A percentile compares a stretch with the other conserved stretches of the same genome.
Conservation (phyloP, 331 rosid genomes). For the Cydonia oblonga region DNA sequence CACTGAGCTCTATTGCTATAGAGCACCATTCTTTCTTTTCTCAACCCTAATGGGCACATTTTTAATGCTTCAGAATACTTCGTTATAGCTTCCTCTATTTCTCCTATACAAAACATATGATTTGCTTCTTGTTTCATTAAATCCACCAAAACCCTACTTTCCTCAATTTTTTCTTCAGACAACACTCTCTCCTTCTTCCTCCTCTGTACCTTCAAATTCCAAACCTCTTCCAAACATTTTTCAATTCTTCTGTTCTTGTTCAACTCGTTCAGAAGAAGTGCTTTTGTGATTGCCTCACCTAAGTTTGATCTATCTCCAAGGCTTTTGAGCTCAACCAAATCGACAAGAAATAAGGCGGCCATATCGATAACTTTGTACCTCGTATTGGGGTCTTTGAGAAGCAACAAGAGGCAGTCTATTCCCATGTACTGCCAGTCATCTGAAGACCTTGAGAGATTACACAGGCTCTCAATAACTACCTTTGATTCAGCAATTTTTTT, state of each 20-base stretch:
- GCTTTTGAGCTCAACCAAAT: slow-evolving; percentile 47
- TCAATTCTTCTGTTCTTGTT: slow-evolving; percentile 5
- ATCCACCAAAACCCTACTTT: slow-evolving; percentile 25
- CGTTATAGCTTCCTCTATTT: slow-evolving; percentile 38
- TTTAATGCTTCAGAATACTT: slow-evolving; percentile 52
- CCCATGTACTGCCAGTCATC: slow-evolving; percentile 87
- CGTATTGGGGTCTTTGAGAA: slow-evolving; percentile 59
- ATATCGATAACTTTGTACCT: slow-evolving; percentile 50
- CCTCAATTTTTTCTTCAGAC: slow-evolving; percentile 29
- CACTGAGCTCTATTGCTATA: slow-evolving; percentile 62
- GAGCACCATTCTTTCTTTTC: slow-evolving; percentile 54
- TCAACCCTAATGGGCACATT: slow-evolving; percentile 42
- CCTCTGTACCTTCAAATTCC: slow-evolving; percentile 31
- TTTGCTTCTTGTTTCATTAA: slow-evolving; percentile 47
- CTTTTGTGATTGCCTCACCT: slow-evolving; percentile 44
- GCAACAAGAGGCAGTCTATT: slow-evolving; percentile 59
- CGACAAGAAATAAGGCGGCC: slow-evolving; percentile 35
- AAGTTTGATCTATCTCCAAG: slow-evolving; percentile 50
- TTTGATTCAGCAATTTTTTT: slow-evolving; percentile 30
- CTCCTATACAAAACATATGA: slow-evolving; percentile 39
- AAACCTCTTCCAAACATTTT: slow-evolving; percentile 15
- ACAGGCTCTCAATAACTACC: slow-evolving; percentile 30
- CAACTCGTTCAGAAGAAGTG: slow-evolving; percentile 24
- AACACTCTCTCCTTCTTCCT: slow-evolving; percentile 29
- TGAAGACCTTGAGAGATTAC: slow-evolving; percentile 66